A percentile compares a stretch with the other conserved stretches of the same genome.
Conservation (phyloP, 164 flowering plant species). For the Vitis cinerea region DNA sequence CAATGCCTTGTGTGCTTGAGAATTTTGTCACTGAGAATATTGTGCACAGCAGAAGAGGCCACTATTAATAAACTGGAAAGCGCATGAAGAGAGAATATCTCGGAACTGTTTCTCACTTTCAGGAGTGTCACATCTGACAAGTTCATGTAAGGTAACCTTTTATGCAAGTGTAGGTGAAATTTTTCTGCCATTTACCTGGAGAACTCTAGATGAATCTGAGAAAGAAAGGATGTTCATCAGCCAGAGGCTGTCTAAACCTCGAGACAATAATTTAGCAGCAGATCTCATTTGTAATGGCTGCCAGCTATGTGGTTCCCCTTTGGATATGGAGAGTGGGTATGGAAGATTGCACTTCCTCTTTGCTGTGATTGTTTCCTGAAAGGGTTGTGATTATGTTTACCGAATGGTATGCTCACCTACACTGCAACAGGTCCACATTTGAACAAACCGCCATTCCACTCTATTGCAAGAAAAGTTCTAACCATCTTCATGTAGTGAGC, state of each 20-base stretch:
- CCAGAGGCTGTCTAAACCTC: constrained; percentile 34
- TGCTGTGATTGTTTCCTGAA: neutral
- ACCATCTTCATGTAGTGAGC: constrained; percentile 45
- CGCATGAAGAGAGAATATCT: constrained; percentile 33
- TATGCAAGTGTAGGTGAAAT: constrained; percentile 65
- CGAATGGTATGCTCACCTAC: neutral
- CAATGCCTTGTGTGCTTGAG: neutral
- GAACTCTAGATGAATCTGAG: constrained; percentile 28
- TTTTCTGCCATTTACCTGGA: constrained; percentile 42
- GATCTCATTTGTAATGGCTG: constrained; percentile 80
- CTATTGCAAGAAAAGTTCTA: constrained; percentile 49
- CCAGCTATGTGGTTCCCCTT: constrained; percentile 58
- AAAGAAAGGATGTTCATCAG: constrained; percentile 62
- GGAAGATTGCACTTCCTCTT: neutral
- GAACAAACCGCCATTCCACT: constrained; percentile 29
- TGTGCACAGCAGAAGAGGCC: constrained; percentile 20
- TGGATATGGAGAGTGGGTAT: constrained; percentile 38
- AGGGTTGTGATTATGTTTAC: neutral
- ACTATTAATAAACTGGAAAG: constrained; percentile 59
- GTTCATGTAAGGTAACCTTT: constrained; percentile 48
- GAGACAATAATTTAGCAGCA: constrained; percentile 38
- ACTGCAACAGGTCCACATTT: constrained; percentile 26
- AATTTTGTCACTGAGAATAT: constrained; percentile 1
- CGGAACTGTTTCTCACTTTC: constrained; percentile 41
- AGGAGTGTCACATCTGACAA: constrained; percentile 34